phyloP scores from a whole-genome alignment of 2,329 filamentous ascomycete species.

The Neofusicoccum kwambonambiense region DNA sequence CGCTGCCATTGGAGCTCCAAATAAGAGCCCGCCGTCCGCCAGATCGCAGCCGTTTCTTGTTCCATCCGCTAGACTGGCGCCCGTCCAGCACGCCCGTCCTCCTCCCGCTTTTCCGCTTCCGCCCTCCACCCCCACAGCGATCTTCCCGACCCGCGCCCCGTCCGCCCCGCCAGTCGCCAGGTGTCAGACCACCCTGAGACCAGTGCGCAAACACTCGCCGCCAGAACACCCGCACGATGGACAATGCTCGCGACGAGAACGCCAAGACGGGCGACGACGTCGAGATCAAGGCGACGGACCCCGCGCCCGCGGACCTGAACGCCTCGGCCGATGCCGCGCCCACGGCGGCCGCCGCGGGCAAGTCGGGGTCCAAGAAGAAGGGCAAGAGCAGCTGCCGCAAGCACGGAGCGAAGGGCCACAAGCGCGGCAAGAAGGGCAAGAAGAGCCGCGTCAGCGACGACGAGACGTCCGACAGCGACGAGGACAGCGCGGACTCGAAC shows the following conservation, averaged over 20 bases:
- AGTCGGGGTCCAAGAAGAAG: conserved; percentile 20
- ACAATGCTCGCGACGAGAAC: conserved; percentile 16
- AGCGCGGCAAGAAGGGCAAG: conserved; percentile 17
- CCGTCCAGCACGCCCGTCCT: background rate
- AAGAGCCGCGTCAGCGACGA: conserved; percentile 19
- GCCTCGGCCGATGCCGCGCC: conserved; percentile 1
- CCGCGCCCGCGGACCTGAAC: background rate
- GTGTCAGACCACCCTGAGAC: background rate
- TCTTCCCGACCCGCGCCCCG: background rate
- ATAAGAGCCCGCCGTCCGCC: background rate
- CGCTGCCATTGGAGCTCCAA: background rate
- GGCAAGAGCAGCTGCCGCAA: conserved; percentile 10
- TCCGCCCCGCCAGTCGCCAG: background rate
- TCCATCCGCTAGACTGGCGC: background rate
- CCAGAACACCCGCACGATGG: conserved; percentile 8
- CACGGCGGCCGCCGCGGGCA: conserved; percentile 15
- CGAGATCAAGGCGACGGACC: conserved; percentile 2
- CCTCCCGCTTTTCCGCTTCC: background rate
- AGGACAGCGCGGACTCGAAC: conserved; percentile 24
- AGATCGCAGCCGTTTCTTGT: background rate
- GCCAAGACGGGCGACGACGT: background rate
- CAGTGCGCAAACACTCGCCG: background rate
- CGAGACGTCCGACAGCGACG: conserved; percentile 23
- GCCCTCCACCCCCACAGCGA: conserved; percentile 1
- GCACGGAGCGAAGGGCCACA: background rate